A percentile compares a stretch with the other conserved stretches of the same genome.
These are phyloP conservation scores for Furcasterigmium furcatum DNA, from an alignment of 2,329 filamentous ascomycete species.

Conservation along the genomic window DNA sequence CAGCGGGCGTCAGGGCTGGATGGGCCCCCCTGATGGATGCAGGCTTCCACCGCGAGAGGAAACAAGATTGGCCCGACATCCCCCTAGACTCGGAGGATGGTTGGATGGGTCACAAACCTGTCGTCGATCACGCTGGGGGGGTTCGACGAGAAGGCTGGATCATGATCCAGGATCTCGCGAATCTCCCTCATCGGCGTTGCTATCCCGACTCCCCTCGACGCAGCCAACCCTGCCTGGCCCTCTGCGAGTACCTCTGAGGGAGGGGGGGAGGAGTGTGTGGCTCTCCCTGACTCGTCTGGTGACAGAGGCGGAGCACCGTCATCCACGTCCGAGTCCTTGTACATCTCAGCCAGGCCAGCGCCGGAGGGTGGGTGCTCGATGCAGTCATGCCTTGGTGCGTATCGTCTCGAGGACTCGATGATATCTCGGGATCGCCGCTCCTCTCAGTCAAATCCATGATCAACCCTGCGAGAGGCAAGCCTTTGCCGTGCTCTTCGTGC, in stretches of 20 bases:
- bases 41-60: background rate
- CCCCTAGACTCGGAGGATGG: background rate
- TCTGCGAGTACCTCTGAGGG: too few species aligned
- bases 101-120: background rate
- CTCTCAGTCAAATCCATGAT: too few species aligned
- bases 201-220: constrained; percentile 1
- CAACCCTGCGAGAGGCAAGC: too few species aligned
- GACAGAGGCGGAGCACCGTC: background rate
- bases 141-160: background rate
- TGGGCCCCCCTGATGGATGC: background rate
- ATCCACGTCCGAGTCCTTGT: too few species aligned
- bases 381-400: too few species aligned
- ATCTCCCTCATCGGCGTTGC: background rate
- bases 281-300: background rate
- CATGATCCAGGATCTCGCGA: background rate
- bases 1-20: background rate
- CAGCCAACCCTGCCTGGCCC: too few species aligned
- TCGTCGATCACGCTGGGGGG: background rate
- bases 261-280: background rate
- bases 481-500: too few species aligned
- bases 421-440: too few species aligned
- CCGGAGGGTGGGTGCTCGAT: too few species aligned
- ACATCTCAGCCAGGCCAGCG: too few species aligned
- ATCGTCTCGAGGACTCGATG: too few species aligned
- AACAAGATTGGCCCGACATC: background rate